Evolutionary conservation across 768 basidiomycete species (phyloP).

Genomic region (Chiua virens): DNA sequence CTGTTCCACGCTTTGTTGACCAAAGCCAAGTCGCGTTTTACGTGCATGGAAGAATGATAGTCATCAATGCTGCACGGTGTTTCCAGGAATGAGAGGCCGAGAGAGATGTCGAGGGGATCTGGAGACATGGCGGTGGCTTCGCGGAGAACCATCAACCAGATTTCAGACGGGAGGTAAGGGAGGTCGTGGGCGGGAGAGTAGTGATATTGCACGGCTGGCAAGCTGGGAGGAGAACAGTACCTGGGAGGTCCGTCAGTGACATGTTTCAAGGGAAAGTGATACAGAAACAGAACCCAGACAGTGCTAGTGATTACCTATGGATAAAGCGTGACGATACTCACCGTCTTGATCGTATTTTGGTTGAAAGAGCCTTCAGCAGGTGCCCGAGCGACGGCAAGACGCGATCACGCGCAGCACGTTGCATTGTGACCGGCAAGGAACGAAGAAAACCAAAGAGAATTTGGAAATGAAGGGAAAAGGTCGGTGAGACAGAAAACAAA

Average conservation of each 20-base stretch:
- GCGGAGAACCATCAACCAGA: constrained; percentile 67
- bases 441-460: not conserved
- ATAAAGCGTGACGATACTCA: constrained; percentile 6
- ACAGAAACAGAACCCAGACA: too few relatives aligned
- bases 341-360: constrained; percentile 19
- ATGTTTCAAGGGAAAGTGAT: not conserved
- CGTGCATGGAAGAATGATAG: constrained; percentile 48
- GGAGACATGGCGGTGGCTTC: constrained; percentile 48
- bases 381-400: constrained; percentile 19
- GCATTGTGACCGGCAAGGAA: constrained; percentile 14
- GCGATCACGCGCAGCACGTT: not conserved
- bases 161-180: constrained; percentile 56
- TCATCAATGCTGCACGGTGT: constrained; percentile 41
- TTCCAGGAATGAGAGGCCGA: constrained; percentile 60
- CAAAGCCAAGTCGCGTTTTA: constrained; percentile 50
- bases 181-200: constrained; percentile 35
- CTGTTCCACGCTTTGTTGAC: constrained; percentile 59
- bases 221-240: not conserved
- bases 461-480: not conserved
- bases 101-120: constrained; percentile 48
- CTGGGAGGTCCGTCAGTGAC: constrained; percentile 12
- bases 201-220: constrained; percentile 16
- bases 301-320: too few relatives aligned
- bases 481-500: not conserved
- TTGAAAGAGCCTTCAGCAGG: constrained; percentile 16